Percentiles rank a stretch among this genome's conserved stretches.
Conservation (phyloP, 2,329 filamentous ascomycete species). For the Alternaria angustiovoidea region DNA sequence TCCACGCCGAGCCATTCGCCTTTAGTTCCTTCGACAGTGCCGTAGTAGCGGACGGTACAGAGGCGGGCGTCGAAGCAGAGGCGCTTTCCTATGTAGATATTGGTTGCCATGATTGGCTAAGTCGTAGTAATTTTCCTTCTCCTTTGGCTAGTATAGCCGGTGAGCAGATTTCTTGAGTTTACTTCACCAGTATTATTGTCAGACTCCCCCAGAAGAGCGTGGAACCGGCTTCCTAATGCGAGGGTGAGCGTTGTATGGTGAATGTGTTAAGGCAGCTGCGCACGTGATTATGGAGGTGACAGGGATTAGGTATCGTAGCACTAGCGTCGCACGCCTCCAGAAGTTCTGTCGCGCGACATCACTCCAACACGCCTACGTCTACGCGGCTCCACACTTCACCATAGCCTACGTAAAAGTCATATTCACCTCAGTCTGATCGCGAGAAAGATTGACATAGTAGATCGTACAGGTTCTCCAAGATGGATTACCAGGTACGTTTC, state of each 20-base stretch:
- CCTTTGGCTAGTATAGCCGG: too few species aligned
- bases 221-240: background rate
- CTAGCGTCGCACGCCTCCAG: slow-evolving; percentile 31
- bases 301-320: slow-evolving; percentile 14
- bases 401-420: background rate
- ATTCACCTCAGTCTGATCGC: background rate
- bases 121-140: background rate
- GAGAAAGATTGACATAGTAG: slow-evolving; percentile 5
- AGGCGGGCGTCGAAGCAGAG: slow-evolving; percentile 78
- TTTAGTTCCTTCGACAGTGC: slow-evolving; percentile 75
- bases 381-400: background rate
- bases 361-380: slow-evolving; percentile 16
- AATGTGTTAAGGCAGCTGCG: slow-evolving; percentile 7
- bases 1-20: slow-evolving; percentile 93
- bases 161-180: background rate
- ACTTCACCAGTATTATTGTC: background rate
- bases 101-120: slow-evolving; percentile 34
- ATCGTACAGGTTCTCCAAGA: slow-evolving; percentile 30
- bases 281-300: slow-evolving; percentile 14
- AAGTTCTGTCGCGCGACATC: slow-evolving; percentile 29
- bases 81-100: slow-evolving; percentile 71
- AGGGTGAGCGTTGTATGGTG: background rate
- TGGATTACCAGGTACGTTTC: slow-evolving; percentile 61
- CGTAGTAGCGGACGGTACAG: slow-evolving; percentile 87
- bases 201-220: background rate